Percentiles rank a stretch among this genome's conserved stretches.
Evolutionary conservation across 2,329 filamentous ascomycete genomes (phyloP).

Genomic region (Madurella fahalii): DNA sequence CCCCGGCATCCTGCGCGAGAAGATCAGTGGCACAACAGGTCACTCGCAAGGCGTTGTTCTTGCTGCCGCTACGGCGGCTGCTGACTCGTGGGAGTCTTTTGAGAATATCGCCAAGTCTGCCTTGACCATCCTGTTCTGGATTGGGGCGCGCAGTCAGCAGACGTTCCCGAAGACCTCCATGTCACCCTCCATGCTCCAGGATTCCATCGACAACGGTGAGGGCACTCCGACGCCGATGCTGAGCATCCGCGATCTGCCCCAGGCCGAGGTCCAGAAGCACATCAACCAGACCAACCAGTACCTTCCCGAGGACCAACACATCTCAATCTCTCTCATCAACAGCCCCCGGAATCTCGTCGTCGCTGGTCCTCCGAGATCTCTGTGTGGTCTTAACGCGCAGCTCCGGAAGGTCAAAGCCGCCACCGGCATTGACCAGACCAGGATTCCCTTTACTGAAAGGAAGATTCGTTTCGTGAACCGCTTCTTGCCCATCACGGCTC

Average conservation of each 20-base stretch:
- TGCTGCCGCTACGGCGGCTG: conserved; percentile 84
- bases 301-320: conserved; percentile 85
- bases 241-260: conserved; percentile 88
- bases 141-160: conserved; percentile 93
- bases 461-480: conserved; percentile 96
- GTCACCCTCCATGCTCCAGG: conserved; percentile 83
- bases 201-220: conserved; percentile 91
- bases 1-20: conserved; percentile 80
- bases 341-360: conserved; percentile 96
- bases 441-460: conserved; percentile 89
- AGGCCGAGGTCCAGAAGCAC: conserved; percentile 87
- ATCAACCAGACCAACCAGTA: conserved; percentile 97
- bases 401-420: conserved; percentile 95
- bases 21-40: conserved; percentile 83
- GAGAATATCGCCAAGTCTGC: conserved; percentile 73
- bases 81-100: conserved; percentile 90
- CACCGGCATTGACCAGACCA: conserved; percentile 93
- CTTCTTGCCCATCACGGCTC: conserved; percentile 94
- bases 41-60: conserved; percentile 97
- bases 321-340: conserved; percentile 92
- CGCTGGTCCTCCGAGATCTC: conserved; percentile 88
- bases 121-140: conserved; percentile 95
- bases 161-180: conserved; percentile 94
- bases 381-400: conserved; percentile 93
- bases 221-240: conserved; percentile 96